phyloP scores from a whole-genome alignment of 352 stramenopile species.

The Phytopythium sindhum region DNA sequence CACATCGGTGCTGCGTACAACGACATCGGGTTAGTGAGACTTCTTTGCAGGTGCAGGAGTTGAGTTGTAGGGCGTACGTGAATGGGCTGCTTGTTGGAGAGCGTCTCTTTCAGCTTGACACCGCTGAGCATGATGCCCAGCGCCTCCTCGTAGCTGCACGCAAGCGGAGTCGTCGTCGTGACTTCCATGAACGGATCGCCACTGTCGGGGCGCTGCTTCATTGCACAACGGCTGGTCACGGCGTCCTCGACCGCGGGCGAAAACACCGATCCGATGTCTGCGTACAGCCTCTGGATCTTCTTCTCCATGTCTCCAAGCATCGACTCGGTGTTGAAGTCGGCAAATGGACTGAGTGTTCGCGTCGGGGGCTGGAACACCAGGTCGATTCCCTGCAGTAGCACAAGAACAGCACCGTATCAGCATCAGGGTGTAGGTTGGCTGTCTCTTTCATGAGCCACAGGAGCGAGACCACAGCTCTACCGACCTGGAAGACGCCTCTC shows the following conservation, averaged over 20 bases:
- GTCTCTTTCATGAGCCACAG: background rate
- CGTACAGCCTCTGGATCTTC: background rate
- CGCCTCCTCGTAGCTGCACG: slow-evolving; percentile 4
- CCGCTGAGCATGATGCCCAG: background rate
- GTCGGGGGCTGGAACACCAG: slow-evolving; percentile 1
- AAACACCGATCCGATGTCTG: background rate
- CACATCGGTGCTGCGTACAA: background rate
- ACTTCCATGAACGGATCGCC: background rate
- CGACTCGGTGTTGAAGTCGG: background rate
- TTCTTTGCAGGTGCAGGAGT: background rate
- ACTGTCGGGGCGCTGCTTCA: background rate
- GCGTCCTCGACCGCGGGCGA: background rate
- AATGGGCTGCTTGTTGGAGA: slow-evolving; percentile 1
- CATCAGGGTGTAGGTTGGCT: background rate
- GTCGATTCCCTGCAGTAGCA: slow-evolving; percentile 3
- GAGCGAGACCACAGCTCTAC: background rate
- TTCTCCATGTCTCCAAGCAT: background rate
- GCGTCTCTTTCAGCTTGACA: background rate
- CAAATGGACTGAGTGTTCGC: background rate
- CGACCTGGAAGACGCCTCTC: slow-evolving; percentile 3
- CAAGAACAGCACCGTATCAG: background rate
- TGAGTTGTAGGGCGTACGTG: background rate
- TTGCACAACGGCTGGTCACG: background rate
- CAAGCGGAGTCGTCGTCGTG: slow-evolving; percentile 2
- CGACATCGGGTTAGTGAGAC: background rate